Conservation (phyloP, 2,329 filamentous ascomycete species). For the Aspergillus pseudoviridinutans region DNA sequence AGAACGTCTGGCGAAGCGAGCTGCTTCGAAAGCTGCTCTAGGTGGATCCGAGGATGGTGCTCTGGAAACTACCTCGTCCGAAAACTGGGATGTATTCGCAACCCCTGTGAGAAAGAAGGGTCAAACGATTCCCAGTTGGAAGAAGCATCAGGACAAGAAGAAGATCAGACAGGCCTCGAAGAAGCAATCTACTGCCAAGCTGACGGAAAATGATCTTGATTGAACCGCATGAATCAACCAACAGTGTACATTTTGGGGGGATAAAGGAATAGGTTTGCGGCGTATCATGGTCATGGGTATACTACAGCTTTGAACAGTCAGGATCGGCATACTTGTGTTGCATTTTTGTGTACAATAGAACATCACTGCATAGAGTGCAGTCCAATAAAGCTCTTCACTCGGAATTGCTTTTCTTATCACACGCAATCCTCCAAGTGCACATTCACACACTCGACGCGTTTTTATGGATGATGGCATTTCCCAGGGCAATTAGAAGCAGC, state of each 20-base stretch:
- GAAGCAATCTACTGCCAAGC: slow-evolving; percentile 22
- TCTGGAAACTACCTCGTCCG: neutral
- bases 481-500: neutral
- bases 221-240: slow-evolving; percentile 1
- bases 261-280: slow-evolving; percentile 3
- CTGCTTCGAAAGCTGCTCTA: slow-evolving; percentile 24
- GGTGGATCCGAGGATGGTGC: slow-evolving; percentile 22
- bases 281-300: neutral
- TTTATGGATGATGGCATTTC: neutral
- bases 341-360: slow-evolving; percentile 15
- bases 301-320: neutral
- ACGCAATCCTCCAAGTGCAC: neutral
- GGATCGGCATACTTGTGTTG: slow-evolving; percentile 5
- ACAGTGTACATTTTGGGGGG: neutral
- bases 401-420: neutral
- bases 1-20: slow-evolving; percentile 36
- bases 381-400: slow-evolving; percentile 24
- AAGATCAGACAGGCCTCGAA: slow-evolving; percentile 40
- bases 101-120: slow-evolving; percentile 29
- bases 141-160: slow-evolving; percentile 44
- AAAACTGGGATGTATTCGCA: slow-evolving; percentile 8
- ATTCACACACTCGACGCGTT: neutral
- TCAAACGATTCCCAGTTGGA: slow-evolving; percentile 36
- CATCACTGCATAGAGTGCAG: slow-evolving; percentile 8
- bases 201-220: neutral